These are phyloP conservation scores for Prunus mume DNA, from an alignment of 306 rosid genomes.

Conservation along the genomic window DNA sequence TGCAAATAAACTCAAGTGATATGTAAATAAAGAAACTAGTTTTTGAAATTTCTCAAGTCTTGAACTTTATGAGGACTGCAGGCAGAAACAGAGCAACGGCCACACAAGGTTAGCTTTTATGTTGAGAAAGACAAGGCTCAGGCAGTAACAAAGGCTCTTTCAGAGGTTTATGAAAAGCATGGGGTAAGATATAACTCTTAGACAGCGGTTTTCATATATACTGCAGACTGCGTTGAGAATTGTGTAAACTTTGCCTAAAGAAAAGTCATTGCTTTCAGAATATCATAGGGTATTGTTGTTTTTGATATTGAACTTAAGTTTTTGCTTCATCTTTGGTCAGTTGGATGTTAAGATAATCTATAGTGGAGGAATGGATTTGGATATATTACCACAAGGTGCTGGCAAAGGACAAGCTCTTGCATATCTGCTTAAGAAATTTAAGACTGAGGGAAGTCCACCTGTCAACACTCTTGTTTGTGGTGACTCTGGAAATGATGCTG, in stretches of 20 bases:
- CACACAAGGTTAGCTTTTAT: constrained; percentile 90
- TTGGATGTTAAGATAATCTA: constrained; percentile 94
- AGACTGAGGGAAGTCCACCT: constrained; percentile 64
- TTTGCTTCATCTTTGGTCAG: constrained; percentile 44
- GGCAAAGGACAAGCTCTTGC: constrained; percentile 99
- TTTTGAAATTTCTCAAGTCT: constrained; percentile 13
- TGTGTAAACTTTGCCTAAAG: neutral
- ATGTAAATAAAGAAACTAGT: constrained; percentile 9
- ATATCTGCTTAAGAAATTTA: constrained; percentile 76
- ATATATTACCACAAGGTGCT: constrained; percentile 88
- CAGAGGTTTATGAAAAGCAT: constrained; percentile 49
- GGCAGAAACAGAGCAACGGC: constrained; percentile 87
- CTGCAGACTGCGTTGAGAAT: constrained; percentile 3
- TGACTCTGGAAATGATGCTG: constrained; percentile 98
- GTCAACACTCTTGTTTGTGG: constrained; percentile 86
- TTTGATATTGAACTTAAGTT: constrained; percentile 14
- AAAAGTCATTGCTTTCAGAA: constrained; percentile 1
- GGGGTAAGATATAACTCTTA: constrained; percentile 56
- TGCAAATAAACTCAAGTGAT: neutral
- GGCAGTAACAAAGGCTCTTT: constrained; percentile 64
- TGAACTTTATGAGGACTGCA: constrained; percentile 36
- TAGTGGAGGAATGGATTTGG: constrained; percentile 95
- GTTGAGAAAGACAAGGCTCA: constrained; percentile 74
- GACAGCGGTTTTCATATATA: constrained; percentile 9
- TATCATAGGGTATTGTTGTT: neutral